A percentile compares a stretch with the other conserved stretches of the same genome.
Conservation (phyloP, 2,329 filamentous ascomycete species). For the Phyllosticta citrichinensis region DNA sequence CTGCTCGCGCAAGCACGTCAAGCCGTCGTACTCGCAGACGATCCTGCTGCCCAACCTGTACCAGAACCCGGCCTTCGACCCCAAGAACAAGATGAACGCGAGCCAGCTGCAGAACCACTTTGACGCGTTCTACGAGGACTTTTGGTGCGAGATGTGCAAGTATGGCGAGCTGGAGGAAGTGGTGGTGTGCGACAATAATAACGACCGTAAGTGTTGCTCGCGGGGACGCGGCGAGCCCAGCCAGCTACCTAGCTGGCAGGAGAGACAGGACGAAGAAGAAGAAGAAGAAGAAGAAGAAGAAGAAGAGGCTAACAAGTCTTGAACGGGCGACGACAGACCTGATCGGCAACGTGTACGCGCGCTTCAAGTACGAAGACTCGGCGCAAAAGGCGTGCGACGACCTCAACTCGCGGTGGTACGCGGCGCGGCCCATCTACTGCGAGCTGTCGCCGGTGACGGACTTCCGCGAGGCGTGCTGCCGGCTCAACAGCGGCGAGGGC, state of each 20-base stretch:
- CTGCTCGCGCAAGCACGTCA: slow-evolving; percentile 97
- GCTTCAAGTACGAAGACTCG: slow-evolving; percentile 98
- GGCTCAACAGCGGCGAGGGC: slow-evolving; percentile 87
- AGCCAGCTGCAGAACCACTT: slow-evolving; percentile 98
- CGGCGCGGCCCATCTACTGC: slow-evolving; percentile 93
- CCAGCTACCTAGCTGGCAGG: no score
- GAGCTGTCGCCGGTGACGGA: slow-evolving; percentile 94
- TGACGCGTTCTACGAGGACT: slow-evolving; percentile 98
- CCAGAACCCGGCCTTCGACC: slow-evolving; percentile 96
- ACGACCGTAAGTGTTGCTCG: slow-evolving; percentile 71
- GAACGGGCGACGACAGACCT: slow-evolving; percentile 49
- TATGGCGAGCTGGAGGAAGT: slow-evolving; percentile 96
- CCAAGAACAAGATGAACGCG: slow-evolving; percentile 93
- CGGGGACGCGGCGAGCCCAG: no score
- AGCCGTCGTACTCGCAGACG: slow-evolving; percentile 95
- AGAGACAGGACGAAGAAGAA: no score
- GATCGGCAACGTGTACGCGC: slow-evolving; percentile 97
- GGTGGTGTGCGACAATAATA: slow-evolving; percentile 98
- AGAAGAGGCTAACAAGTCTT: slow-evolving; percentile 8
- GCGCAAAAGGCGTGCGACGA: slow-evolving; percentile 90
- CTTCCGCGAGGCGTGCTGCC: slow-evolving; percentile 94
- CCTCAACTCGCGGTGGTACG: slow-evolving; percentile 93
- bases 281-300: not conserved
- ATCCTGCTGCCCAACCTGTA: slow-evolving; percentile 98
- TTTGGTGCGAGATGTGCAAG: slow-evolving; percentile 99